Evolutionary conservation across 2,329 filamentous ascomycete genomes (phyloP).

Genomic region (Trichoderma atrobrunneum): DNA sequence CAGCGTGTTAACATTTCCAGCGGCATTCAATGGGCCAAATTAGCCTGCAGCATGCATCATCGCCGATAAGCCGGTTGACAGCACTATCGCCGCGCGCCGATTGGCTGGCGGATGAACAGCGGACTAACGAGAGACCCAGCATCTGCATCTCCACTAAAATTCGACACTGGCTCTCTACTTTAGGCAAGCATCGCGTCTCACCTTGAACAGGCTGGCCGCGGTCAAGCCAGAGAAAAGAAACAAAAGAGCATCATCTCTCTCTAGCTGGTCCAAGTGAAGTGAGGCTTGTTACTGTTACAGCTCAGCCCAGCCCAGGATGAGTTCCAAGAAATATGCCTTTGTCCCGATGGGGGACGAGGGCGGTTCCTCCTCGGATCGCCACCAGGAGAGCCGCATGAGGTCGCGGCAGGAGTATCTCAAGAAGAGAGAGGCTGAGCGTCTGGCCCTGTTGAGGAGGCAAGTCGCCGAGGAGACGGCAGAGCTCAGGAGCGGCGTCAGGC

Average conservation of each 20-base stretch:
- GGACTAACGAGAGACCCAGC: not conserved
- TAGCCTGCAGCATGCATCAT: slow-evolving; percentile 1
- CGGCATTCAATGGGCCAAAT: slow-evolving; percentile 4
- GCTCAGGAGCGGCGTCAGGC: slow-evolving; percentile 67
- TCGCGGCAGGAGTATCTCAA: slow-evolving; percentile 91
- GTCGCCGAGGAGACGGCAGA: slow-evolving; percentile 87
- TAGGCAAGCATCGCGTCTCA: slow-evolving; percentile 16
- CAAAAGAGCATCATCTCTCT: not conserved
- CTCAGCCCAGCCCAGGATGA: slow-evolving; percentile 35
- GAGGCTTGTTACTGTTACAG: not conserved
- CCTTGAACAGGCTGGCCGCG: slow-evolving; percentile 2
- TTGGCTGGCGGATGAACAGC: slow-evolving; percentile 25
- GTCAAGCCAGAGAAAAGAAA: not conserved
- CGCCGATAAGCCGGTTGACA: not conserved
- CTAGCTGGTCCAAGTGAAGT: not conserved
- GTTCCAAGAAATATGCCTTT: slow-evolving; percentile 62
- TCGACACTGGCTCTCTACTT: not conserved
- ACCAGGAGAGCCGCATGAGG: slow-evolving; percentile 58
- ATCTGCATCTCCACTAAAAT: slow-evolving; percentile 1
- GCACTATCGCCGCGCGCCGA: slow-evolving; percentile 25
- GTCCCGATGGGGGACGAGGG: slow-evolving; percentile 62
- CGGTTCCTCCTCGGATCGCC: slow-evolving; percentile 35
- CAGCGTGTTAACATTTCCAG: slow-evolving; percentile 38
- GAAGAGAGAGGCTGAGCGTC: slow-evolving; percentile 82
- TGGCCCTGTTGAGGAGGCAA: slow-evolving; percentile 84